Percentiles rank a stretch among this genome's conserved stretches.
Evolutionary conservation across 1,284 basidiomycete species (phyloP).

Genomic region (Cryptococcus jaspeensis): DNA sequence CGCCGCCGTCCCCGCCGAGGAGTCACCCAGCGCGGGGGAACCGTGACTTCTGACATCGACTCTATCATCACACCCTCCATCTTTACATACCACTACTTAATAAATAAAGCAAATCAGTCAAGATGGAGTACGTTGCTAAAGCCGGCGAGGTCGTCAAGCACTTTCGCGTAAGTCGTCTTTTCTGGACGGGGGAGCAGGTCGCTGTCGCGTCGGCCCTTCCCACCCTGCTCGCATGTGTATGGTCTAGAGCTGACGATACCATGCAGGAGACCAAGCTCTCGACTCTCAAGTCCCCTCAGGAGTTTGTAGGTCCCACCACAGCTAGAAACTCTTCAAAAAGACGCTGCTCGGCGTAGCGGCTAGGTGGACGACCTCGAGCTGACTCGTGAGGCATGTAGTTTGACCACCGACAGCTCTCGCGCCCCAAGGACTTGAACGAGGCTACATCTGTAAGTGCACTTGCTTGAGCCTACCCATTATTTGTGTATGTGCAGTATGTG

Average conservation of each 20-base stretch:
- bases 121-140: conserved; percentile 35
- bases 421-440: conserved; percentile 63
- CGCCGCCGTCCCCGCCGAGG: too few species aligned
- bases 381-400: conserved; percentile 54
- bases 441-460: conserved; percentile 50
- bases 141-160: conserved; percentile 25
- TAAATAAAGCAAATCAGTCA: too few species aligned
- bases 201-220: not conserved
- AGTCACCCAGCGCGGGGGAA: too few species aligned
- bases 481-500: too few species aligned
- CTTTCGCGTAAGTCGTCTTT: conserved; percentile 25
- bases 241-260: not conserved
- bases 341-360: too few species aligned
- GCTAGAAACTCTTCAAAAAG: too few species aligned
- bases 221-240: not conserved
- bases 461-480: too few species aligned
- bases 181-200: not conserved
- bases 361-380: not conserved
- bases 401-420: conserved; percentile 82
- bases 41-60: too few species aligned
- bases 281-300: conserved; percentile 36
- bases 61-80: too few species aligned
- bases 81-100: too few species aligned
- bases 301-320: conserved; percentile 35
- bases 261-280: conserved; percentile 38